Evolutionary conservation across 164 flowering plant species (phyloP), one percentile per base, ranked within the genome.

Genomic region (Vitis amurensis): DNA sequence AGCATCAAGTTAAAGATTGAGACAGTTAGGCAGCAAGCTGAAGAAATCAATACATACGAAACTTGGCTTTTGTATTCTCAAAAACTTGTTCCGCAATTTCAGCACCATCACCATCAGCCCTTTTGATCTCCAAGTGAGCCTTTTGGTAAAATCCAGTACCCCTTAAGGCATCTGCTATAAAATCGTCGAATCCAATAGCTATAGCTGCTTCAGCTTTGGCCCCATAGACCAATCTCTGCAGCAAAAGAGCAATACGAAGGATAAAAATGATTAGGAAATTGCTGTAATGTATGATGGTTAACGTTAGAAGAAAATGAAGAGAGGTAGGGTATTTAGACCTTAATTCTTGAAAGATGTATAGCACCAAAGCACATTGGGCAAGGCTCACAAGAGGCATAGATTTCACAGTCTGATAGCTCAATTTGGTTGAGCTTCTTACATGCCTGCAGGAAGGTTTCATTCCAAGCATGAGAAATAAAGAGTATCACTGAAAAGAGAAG

Each of bases 291-390:
- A 61, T 0, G 7, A 8, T 14, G 14, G 2, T 50, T 62, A 10
- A 47, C 4, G 30, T 9, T 3, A 52, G 19, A 27, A 12, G 19
- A 29, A 48, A 50, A 62, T 23, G 9, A 47, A 15, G 11, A 52
- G 50, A 50, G 49, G 30, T 13, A 63, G 14, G 31, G 31, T 15
- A 3, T 31, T 30, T 37, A 11, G 30, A 94, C 98, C 97, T 92
- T 94, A 48, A 92, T 81, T 79, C 97, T 84, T 15, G 98, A 90
- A 63, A 94, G 97, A 80, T 90, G 96, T 81, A 94, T 91, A 14
- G 98, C 98, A 58, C 97, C 98, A 67, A 94, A 94, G 82, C 98
- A 94, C 98, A 94, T 94, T 11, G 98, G 98, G 67, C 98, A 94
- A 37, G 98, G 98, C 82, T 94, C 98, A 64, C 98, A 91, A 4